Evolutionary conservation across 192 early-diverging fungal species (phyloP).

Genomic region (Backusella luteola): DNA sequence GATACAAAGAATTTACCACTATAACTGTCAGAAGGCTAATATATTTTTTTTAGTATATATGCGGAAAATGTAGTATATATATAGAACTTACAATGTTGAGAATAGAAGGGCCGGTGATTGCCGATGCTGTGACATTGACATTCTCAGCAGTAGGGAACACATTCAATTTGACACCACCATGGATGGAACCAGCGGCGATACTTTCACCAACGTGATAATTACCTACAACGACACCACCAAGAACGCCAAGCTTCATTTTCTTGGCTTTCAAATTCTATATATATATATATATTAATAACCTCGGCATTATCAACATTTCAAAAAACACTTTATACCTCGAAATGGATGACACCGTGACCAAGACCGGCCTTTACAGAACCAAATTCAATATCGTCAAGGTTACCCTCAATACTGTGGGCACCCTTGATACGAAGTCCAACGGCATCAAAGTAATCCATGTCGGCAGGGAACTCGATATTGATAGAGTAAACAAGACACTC

Average conservation of each 20-base stretch:
- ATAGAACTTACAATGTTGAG: slow-evolving; percentile 16
- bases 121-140: slow-evolving; percentile 11
- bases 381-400: slow-evolving; percentile 15
- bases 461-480: slow-evolving; percentile 20
- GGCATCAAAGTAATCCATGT: slow-evolving; percentile 12
- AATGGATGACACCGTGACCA: slow-evolving; percentile 24
- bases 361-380: slow-evolving; percentile 27
- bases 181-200: slow-evolving; percentile 6
- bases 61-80: neutral
- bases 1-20: slow-evolving; percentile 21
- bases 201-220: slow-evolving; percentile 4
- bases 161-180: slow-evolving; percentile 10
- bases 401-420: slow-evolving; percentile 6
- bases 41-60: neutral
- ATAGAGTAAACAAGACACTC: slow-evolving; percentile 20
- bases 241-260: slow-evolving; percentile 14
- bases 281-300: neutral
- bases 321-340: neutral
- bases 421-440: slow-evolving; percentile 12
- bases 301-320: neutral
- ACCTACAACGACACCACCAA: slow-evolving; percentile 19
- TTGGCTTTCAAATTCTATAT: slow-evolving; percentile 18
- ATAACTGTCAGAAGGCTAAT: slow-evolving; percentile 24
- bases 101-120: slow-evolving; percentile 9
- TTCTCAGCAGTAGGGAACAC: slow-evolving; percentile 4